Conservation (phyloP, 129 eudicot genomes). For the Calendula officinalis region DNA sequence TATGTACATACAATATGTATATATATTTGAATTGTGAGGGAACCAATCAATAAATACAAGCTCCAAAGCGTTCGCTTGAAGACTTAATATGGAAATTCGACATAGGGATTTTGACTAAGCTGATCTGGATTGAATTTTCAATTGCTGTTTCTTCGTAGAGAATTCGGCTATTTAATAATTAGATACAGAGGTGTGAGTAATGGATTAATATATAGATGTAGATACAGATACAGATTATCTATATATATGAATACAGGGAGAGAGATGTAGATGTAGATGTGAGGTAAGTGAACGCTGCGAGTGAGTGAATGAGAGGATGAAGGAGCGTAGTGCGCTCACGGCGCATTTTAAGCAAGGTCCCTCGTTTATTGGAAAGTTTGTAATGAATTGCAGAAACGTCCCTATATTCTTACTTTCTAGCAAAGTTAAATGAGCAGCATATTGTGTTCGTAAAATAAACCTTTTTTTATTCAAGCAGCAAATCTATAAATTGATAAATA, state of each 20-base stretch:
- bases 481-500: not conserved
- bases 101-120: slow-evolving; percentile 17
- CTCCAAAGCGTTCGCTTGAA: slow-evolving; percentile 22
- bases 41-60: slow-evolving; percentile 11
- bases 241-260: not conserved
- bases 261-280: slow-evolving; percentile 7
- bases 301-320: slow-evolving; percentile 26
- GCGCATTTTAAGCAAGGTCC: slow-evolving; percentile 25
- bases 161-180: slow-evolving; percentile 6
- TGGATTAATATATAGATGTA: not conserved
- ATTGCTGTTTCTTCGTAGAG: slow-evolving; percentile 12
- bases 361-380: not conserved
- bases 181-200: not conserved
- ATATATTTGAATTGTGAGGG: not conserved
- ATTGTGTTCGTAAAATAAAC: no score
- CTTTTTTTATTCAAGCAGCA: no score
- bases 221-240: not conserved
- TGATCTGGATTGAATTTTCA: slow-evolving; percentile 20
- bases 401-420: no score
- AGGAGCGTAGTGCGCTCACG: slow-evolving; percentile 29
- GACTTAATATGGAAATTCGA: slow-evolving; percentile 24
- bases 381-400: slow-evolving; percentile 8
- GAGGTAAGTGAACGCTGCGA: slow-evolving; percentile 23
- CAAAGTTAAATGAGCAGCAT: no score
- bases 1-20: slow-evolving; percentile 6